Evolutionary conservation across 169 alveolate genomes (phyloP).

Genomic region (Plasmodium sp.): DNA sequence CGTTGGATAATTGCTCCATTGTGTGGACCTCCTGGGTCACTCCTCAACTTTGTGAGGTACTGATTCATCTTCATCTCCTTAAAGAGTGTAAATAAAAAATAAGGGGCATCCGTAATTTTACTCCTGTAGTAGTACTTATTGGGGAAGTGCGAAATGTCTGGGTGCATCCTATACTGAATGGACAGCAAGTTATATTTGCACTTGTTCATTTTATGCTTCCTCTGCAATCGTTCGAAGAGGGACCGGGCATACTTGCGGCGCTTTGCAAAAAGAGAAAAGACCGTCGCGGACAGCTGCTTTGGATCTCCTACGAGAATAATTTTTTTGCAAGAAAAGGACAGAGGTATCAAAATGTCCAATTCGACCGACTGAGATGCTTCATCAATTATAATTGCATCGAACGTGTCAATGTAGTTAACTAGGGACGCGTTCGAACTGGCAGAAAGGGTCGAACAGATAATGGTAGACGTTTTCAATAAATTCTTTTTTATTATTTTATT

Average conservation of each 20-base stretch:
- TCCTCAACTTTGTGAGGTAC: background rate
- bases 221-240: slow-evolving; percentile 90
- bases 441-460: slow-evolving; percentile 92
- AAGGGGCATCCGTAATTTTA: slow-evolving; percentile 76
- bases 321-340: slow-evolving; percentile 89
- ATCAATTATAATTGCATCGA: slow-evolving; percentile 97
- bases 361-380: slow-evolving; percentile 98
- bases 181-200: slow-evolving; percentile 84
- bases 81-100: slow-evolving; percentile 8
- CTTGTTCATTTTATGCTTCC: slow-evolving; percentile 81
- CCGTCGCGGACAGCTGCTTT: slow-evolving; percentile 98
- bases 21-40: background rate
- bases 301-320: slow-evolving; percentile 97
- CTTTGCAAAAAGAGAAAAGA: slow-evolving; percentile 90
- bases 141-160: slow-evolving; percentile 95
- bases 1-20: slow-evolving; percentile 18
- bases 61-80: slow-evolving; percentile 36
- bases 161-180: slow-evolving; percentile 97
- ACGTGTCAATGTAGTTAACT: slow-evolving; percentile 75
- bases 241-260: slow-evolving; percentile 86
- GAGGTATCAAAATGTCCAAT: slow-evolving; percentile 83
- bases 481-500: slow-evolving; percentile 75
- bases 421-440: slow-evolving; percentile 92
- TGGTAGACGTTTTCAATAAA: slow-evolving; percentile 86
- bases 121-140: slow-evolving; percentile 92